Percentiles rank a stretch among this genome's conserved stretches.
Conservation (phyloP, 306 rosid genomes). For the Mucuna pruriens region DNA sequence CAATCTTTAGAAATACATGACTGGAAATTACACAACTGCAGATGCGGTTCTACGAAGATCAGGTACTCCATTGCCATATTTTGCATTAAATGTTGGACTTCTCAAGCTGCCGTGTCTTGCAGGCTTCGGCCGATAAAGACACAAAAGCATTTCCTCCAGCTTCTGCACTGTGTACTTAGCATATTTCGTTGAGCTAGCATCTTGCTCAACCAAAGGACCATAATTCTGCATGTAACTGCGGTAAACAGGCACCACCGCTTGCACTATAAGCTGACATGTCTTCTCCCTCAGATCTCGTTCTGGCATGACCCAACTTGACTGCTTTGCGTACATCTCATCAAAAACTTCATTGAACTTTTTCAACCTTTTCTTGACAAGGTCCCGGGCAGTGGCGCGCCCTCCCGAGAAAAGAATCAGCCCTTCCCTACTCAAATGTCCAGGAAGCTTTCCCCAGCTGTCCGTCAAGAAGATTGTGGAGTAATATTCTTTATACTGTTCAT, state of each 20-base stretch:
- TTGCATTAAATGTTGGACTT: constrained; percentile 71
- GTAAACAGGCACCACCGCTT: constrained; percentile 93
- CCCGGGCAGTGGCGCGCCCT: constrained; percentile 99
- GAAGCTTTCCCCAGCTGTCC: constrained; percentile 98
- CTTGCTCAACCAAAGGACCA: constrained; percentile 99
- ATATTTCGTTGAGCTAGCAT: constrained; percentile 77
- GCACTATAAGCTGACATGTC: constrained; percentile 90
- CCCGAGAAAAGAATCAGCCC: constrained; percentile 96
- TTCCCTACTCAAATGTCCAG: constrained; percentile 88
- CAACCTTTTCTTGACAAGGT: constrained; percentile 94
- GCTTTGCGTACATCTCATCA: constrained; percentile 82
- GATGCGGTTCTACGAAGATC: constrained; percentile 89
- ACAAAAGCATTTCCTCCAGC: constrained; percentile 84
- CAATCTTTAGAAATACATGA: constrained; percentile 32
- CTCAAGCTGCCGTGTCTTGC: constrained; percentile 77
- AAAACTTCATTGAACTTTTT: constrained; percentile 87
- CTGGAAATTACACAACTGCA: constrained; percentile 63
- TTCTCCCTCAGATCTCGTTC: constrained; percentile 89
- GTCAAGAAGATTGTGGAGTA: constrained; percentile 66
- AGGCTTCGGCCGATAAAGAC: constrained; percentile 85
- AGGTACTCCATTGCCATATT: constrained; percentile 61
- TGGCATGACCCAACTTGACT: constrained; percentile 72
- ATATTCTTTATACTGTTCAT: constrained; percentile 83
- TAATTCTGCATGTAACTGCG: constrained; percentile 99
- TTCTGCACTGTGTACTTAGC: constrained; percentile 84